A percentile compares a stretch with the other conserved stretches of the same genome.
Conservation (phyloP, 2,329 filamentous ascomycete genomes). For the Colletotrichum euphorbiae region DNA sequence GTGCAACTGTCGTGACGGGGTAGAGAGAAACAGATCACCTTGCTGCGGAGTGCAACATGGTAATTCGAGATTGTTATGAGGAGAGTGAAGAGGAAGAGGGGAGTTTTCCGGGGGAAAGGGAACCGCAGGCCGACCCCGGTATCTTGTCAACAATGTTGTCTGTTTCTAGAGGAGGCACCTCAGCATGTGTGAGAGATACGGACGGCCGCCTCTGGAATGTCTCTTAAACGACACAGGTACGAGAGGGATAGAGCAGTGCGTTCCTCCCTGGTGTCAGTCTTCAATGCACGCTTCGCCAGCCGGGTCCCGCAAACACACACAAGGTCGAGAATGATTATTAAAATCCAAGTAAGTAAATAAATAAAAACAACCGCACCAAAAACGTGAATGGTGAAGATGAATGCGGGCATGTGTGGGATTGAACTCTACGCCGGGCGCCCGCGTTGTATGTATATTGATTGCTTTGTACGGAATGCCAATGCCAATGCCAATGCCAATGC, state of each 20-base stretch:
- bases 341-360: background rate
- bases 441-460: slow-evolving; percentile 18
- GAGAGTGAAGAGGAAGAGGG: slow-evolving; percentile 1
- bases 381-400: background rate
- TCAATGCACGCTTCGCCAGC: background rate
- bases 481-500: background rate
- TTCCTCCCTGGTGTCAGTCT: slow-evolving; percentile 39
- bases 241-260: slow-evolving; percentile 36
- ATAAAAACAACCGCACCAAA: background rate
- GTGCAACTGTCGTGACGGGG: background rate
- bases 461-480: background rate
- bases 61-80: background rate
- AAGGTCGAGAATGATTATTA: background rate
- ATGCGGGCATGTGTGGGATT: slow-evolving; percentile 13
- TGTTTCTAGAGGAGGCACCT: background rate
- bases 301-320: too few relatives aligned
- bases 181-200: slow-evolving; percentile 23
- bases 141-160: slow-evolving; percentile 9
- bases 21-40: slow-evolving; percentile 15
- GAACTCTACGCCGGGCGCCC: background rate
- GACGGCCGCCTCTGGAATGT: slow-evolving; percentile 33
- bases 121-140: background rate
- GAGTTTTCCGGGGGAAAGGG: slow-evolving; percentile 9
- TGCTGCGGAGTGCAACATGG: slow-evolving; percentile 9
- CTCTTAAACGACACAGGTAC: slow-evolving; percentile 35